phyloP scores from a whole-genome alignment of 441 rosid species.

The Pelargonium australe region DNA sequence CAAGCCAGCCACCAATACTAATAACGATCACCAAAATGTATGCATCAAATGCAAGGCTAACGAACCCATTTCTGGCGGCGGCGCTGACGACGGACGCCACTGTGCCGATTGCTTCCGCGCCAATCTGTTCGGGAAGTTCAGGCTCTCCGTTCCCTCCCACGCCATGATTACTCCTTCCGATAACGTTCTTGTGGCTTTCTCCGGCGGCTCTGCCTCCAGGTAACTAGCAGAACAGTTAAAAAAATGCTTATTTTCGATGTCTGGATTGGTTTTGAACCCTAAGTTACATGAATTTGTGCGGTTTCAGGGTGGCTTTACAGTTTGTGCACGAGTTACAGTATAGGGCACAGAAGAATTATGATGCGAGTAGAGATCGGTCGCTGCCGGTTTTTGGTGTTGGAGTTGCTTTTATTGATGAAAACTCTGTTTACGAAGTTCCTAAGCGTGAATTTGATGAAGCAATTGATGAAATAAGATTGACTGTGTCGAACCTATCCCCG shows the following conservation, averaged over 20 bases:
- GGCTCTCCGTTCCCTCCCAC: conserved; percentile 70
- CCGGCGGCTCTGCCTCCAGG: conserved; percentile 92
- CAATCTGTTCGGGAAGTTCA: conserved; percentile 76
- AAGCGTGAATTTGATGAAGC: conserved; percentile 29
- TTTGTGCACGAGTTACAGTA: conserved; percentile 81
- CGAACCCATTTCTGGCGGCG: conserved; percentile 35
- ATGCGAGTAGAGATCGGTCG: conserved; percentile 74
- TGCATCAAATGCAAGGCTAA: conserved; percentile 76
- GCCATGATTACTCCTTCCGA: conserved; percentile 90
- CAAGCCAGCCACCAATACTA: conserved; percentile 1
- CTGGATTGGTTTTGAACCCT: neutral
- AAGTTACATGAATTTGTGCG: neutral
- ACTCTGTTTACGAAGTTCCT: conserved; percentile 30
- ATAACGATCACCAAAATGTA: conserved; percentile 20
- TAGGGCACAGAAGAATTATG: conserved; percentile 74
- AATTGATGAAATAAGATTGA: conserved; percentile 39
- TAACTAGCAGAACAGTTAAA: neutral
- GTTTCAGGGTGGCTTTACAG: conserved; percentile 67
- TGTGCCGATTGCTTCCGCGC: conserved; percentile 69
- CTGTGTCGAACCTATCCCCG: conserved; percentile 45
- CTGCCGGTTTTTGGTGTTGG: conserved; percentile 86
- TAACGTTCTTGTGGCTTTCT: conserved; percentile 85
- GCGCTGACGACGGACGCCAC: conserved; percentile 49
- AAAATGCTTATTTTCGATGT: neutral
- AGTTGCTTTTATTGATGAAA: conserved; percentile 76